Evolutionary conservation across 805 yeast genomes (phyloP).

Genomic region (Zygosaccharomyces rouxii): DNA sequence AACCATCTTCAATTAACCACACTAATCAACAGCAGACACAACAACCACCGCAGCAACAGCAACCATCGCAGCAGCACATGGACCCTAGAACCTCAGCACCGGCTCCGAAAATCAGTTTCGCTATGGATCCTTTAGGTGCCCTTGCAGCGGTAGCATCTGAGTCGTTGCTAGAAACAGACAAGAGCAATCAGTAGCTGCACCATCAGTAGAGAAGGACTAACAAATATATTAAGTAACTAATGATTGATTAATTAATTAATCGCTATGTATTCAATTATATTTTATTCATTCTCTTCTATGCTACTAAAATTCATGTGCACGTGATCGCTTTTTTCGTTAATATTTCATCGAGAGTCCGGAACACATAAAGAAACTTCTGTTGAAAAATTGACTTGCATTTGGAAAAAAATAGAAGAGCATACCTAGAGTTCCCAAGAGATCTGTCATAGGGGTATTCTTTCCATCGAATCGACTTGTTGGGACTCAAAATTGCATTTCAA

Average conservation of each 20-base stretch:
- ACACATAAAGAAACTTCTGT: neutral
- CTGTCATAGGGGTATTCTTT: neutral
- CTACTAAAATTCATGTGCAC: neutral
- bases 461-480: neutral
- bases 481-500: neutral
- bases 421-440: neutral
- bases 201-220: neutral
- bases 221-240: no score
- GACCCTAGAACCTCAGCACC: neutral
- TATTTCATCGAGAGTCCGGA: neutral
- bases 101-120: slow-evolving; percentile 23
- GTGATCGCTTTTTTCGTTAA: neutral
- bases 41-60: neutral
- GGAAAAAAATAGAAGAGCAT: neutral
- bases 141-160: slow-evolving; percentile 39
- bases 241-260: neutral
- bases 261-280: slow-evolving; percentile 1
- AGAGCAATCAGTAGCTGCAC: neutral
- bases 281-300: neutral
- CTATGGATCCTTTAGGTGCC: slow-evolving; percentile 37
- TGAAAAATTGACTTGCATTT: slow-evolving; percentile 4
- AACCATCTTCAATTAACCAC: neutral
- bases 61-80: neutral
- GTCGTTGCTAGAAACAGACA: slow-evolving; percentile 10
- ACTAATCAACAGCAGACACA: neutral